Evolutionary conservation across 352 stramenopile species (phyloP), one percentile per base, ranked within the genome.

Genomic region (Phytophthora vignae): DNA sequence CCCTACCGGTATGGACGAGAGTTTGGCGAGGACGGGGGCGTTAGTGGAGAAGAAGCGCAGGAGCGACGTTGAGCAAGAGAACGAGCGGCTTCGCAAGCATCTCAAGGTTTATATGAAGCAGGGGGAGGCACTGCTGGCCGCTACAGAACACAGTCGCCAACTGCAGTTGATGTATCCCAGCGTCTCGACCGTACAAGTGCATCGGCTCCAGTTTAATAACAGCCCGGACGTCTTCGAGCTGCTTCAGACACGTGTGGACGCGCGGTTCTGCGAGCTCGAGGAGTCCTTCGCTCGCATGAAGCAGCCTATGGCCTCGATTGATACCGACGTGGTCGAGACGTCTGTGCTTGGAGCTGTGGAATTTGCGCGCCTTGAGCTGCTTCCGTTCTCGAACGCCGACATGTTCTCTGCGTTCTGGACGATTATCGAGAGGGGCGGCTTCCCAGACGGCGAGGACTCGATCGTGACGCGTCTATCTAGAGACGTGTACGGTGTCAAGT

Each of bases 171-270:
- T 29, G 25, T 29, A 4, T 29, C 27, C 27, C 27, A 29, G 27
- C 4, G 27, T 29, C 4, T 29, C 27, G 27, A 3, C 2, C 4
- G 4, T 29, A 29, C 27, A 29, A 29, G 27, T 29, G 27, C 27
- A 29, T 6, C 27, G 27, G 27, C 3, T 6, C 27, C 27, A 29
- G 27, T 29, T 29, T 29, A 44, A 9, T n/a, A 50, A 17, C 19
- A 29, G 44, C 19, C 4, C 33, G 1, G 21, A 36, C 7, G 48
- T 70, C 5, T 74, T 66, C 36, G 60, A 74, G 25, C 64, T 63
- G 60, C 33, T 69, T 17, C 59, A 74, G 55, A 25, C 44, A 4
- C 65, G 38, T 62, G 9, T 70, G 1, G 52, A 74, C 48, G 42
- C 60, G 14, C 33, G 67, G 25, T 62, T 70, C 12, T 9, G 17